These are phyloP conservation scores for Panaeolus papilionaceus DNA, from an alignment of 768 basidiomycete species.

Conservation along the genomic window DNA sequence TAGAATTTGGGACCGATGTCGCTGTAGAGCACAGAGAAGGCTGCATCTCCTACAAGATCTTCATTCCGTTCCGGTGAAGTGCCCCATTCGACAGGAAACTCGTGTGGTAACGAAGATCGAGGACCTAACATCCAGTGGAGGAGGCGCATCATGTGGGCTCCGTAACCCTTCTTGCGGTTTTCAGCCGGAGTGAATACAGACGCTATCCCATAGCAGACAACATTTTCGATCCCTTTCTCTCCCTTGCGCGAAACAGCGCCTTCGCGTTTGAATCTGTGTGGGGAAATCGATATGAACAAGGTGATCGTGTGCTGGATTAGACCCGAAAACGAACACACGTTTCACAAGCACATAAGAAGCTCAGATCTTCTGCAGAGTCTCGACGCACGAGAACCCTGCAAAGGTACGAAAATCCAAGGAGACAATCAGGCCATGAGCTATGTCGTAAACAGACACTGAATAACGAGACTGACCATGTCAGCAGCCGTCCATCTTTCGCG, in stretches of 20 bases:
- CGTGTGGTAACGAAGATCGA: conserved; percentile 22
- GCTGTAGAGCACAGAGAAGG: conserved; percentile 36
- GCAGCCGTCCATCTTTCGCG: conserved; percentile 49
- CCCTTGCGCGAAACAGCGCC: conserved; percentile 32
- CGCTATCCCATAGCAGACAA: conserved; percentile 57
- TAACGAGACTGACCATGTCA: conserved; percentile 50
- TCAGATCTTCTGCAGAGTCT: conserved; percentile 51
- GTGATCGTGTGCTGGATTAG: not conserved
- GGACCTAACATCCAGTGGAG: conserved; percentile 50
- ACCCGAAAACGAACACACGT: conserved; percentile 48
- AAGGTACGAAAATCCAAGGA: not conserved
- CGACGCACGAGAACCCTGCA: conserved; percentile 65
- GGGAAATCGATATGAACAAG: conserved; percentile 18
- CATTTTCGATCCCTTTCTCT: conserved; percentile 33
- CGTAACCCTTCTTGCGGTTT: conserved; percentile 62
- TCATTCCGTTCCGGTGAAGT: conserved; percentile 24
- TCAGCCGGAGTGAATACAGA: conserved; percentile 59
- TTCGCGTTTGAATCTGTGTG: conserved; percentile 36
- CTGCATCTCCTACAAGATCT: conserved; percentile 24
- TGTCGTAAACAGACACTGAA: not conserved
- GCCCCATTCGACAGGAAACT: conserved; percentile 36
- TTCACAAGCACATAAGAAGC: conserved; percentile 67
- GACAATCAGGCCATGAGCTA: not conserved
- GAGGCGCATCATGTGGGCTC: conserved; percentile 67
- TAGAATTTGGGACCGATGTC: conserved; percentile 35